Evolutionary conservation across 306 rosid species (phyloP), one percentile per base, ranked within the genome.

Genomic region (Citrullus mucosospermus): DNA sequence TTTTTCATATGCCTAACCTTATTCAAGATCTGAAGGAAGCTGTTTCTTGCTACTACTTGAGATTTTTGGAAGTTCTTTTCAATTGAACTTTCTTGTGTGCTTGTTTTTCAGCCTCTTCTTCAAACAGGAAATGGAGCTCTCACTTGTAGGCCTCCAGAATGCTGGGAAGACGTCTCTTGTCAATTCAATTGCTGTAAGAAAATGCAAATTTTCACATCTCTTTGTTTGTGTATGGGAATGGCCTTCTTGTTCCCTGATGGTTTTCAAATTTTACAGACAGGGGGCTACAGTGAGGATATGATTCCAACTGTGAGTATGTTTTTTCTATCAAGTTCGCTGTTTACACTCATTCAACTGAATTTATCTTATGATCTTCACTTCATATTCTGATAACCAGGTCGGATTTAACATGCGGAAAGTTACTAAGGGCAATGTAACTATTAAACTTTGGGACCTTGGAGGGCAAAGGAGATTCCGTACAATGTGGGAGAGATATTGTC

Each of bases 401-500:
- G 97, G 99, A 25, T 95, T 95, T 85, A 95, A 95, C 87, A 92
- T 95, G 99, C 58, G 90, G 6, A 95, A 95, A 81, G 97, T 95
- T 67, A 92, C 97, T 0, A 92, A 95, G 83, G 97, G 98, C 72
- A 92, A 95, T 65, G 97, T 95, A 60, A 95, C 97, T 2, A 95
- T 95, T 75, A 95, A 95, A 88, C 93, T 95, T 80, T 95, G 97
- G 98, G 98, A 92, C 81, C 97, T 95, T 75, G 98, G 98, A 81
- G 97, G 98, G 62, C 98, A 95, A 82, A 83, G 94, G 85, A 90
- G 98, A 85, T 93, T 93, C 80, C 88, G 97, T 18, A 81, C 97
- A 34, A 92, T 95, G 99, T 95, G 97, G 99, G 97, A 95, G 85
- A 97, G 97, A 71, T 95, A 95, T 80, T 92, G 99, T 63, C 97